These are phyloP conservation scores for Candida montana DNA, from an alignment of 805 yeast species.

Conservation along the genomic window DNA sequence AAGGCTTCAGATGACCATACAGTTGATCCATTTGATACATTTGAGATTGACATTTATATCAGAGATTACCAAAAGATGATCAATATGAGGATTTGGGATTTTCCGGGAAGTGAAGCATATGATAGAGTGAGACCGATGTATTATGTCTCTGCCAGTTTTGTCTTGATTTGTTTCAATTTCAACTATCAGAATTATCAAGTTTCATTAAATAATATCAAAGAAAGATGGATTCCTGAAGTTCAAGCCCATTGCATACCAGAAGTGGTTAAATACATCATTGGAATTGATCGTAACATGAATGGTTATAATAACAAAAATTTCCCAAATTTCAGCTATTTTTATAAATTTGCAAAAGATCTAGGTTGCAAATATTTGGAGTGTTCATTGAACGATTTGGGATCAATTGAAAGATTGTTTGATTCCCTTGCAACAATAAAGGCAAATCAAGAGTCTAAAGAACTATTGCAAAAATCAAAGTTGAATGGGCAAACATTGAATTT, in stretches of 20 bases:
- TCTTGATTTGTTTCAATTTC: conserved; percentile 35
- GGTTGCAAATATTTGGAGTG: conserved; percentile 34
- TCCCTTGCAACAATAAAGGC: conserved; percentile 12
- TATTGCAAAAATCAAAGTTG: background rate
- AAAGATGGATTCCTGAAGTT: conserved; percentile 40
- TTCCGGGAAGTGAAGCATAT: conserved; percentile 33
- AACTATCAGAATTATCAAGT: conserved; percentile 29
- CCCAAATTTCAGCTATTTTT: conserved; percentile 24
- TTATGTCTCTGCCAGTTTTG: conserved; percentile 34
- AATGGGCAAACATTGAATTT: conserved; percentile 1
- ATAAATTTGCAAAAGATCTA: conserved; percentile 26
- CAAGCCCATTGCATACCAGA: conserved; percentile 31
- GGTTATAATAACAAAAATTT: conserved; percentile 25
- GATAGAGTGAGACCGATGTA: conserved; percentile 39
- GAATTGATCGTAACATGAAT: conserved; percentile 21
- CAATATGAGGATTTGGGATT: conserved; percentile 36
- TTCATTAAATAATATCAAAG: conserved; percentile 31
- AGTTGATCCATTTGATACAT: conserved; percentile 18
- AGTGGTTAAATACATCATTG: conserved; percentile 32
- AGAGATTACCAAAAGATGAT: conserved; percentile 21
- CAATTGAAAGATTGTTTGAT: conserved; percentile 18
- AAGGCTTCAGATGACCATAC: conserved; percentile 5
- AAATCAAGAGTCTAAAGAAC: background rate
- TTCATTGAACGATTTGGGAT: conserved; percentile 19
- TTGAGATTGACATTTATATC: conserved; percentile 15